Evolutionary conservation across 768 basidiomycete species (phyloP).

Genomic region (Hygrophorus pudorinus): DNA sequence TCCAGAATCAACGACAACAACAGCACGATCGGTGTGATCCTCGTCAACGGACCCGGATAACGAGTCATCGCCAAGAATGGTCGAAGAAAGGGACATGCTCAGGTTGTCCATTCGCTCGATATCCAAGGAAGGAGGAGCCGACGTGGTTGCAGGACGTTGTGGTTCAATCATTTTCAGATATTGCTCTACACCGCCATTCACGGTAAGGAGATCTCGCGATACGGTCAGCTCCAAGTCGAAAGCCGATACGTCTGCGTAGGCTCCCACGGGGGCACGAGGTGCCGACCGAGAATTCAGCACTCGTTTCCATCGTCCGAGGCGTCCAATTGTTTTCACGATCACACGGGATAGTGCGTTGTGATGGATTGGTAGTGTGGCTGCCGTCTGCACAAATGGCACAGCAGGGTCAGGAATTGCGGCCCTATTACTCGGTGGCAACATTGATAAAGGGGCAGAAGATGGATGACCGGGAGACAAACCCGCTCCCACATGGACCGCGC

Average conservation of each 20-base stretch:
- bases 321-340: conserved; percentile 74
- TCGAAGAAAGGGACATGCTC: conserved; percentile 47
- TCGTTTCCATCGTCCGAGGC: conserved; percentile 74
- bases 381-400: conserved; percentile 26
- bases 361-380: conserved; percentile 39
- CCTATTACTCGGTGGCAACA: neutral
- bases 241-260: conserved; percentile 46
- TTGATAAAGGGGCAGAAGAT: conserved; percentile 38
- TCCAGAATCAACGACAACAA: neutral
- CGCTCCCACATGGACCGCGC: conserved; percentile 26
- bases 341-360: conserved; percentile 63
- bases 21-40: neutral
- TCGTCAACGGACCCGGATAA: neutral
- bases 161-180: conserved; percentile 51
- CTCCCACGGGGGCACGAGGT: conserved; percentile 19
- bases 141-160: conserved; percentile 5
- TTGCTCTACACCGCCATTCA: conserved; percentile 54
- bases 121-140: conserved; percentile 16
- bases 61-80: conserved; percentile 6
- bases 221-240: conserved; percentile 56
- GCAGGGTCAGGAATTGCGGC: conserved; percentile 17
- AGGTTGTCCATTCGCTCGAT: conserved; percentile 29
- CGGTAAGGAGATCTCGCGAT: conserved; percentile 50
- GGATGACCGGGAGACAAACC: conserved; percentile 30
- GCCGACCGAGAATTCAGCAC: conserved; percentile 47